phyloP scores from a whole-genome alignment of 2,329 filamentous ascomycete species.

The Dactylellina parvicollis region DNA sequence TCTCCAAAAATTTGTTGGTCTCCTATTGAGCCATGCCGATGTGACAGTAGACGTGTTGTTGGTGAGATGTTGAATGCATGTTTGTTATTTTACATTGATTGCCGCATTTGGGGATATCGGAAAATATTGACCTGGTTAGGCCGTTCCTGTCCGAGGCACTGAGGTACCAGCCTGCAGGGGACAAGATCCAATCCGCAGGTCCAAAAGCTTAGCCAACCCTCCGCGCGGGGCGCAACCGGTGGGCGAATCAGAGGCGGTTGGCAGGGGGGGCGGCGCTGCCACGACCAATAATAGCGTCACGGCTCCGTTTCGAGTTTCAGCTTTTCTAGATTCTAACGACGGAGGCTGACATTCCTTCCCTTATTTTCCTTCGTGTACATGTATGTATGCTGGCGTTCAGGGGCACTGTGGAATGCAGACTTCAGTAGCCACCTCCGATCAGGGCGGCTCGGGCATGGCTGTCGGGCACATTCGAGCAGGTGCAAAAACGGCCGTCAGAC shows the following conservation, averaged over 20 bases:
- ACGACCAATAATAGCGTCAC: slow-evolving; percentile 45
- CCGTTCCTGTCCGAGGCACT: too few species aligned
- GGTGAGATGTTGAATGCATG: too few species aligned
- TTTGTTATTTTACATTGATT: too few species aligned
- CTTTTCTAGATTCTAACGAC: background rate
- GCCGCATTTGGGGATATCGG: too few species aligned
- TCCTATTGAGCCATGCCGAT: too few species aligned
- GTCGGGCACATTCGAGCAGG: background rate
- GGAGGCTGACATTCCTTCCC: slow-evolving; percentile 43
- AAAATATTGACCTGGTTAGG: too few species aligned
- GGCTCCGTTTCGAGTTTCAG: slow-evolving; percentile 42
- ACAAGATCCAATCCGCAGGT: slow-evolving; percentile 31
- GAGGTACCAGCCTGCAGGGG: too few species aligned
- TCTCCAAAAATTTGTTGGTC: too few species aligned
- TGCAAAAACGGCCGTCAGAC: background rate
- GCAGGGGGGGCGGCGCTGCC: slow-evolving; percentile 11
- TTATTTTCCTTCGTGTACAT: slow-evolving; percentile 3
- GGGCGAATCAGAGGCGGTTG: slow-evolving; percentile 26
- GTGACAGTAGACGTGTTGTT: too few species aligned
- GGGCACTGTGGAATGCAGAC: slow-evolving; percentile 14
- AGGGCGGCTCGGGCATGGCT: background rate
- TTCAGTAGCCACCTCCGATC: too few species aligned
- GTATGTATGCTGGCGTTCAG: background rate
- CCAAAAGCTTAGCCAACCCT: slow-evolving; percentile 31
- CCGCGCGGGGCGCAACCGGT: background rate